Percentiles rank a stretch among this genome's conserved stretches.
Conservation (phyloP, 805 yeast genomes). For the Yamadazyma sp. region DNA sequence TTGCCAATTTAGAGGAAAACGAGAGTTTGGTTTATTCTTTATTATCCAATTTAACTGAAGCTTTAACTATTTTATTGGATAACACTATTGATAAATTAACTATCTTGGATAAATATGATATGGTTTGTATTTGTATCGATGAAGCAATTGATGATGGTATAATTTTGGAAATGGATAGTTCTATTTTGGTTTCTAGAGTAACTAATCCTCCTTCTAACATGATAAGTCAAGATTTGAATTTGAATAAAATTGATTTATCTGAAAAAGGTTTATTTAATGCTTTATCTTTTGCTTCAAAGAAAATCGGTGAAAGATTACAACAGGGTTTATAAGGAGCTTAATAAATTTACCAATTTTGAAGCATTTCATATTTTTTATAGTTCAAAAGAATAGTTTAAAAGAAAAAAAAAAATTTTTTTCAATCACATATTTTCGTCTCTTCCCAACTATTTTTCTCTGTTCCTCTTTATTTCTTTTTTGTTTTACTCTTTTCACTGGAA, state of each 20-base stretch:
- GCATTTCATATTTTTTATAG: too few species aligned
- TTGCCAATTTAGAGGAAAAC: constrained; percentile 79
- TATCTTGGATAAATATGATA: constrained; percentile 78
- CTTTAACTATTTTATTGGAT: constrained; percentile 72
- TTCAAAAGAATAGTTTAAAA: too few species aligned
- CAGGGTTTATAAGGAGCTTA: constrained; percentile 40
- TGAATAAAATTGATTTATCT: constrained; percentile 59
- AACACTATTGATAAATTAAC: constrained; percentile 74
- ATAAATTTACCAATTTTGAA: too few species aligned
- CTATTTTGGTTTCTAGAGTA: constrained; percentile 83
- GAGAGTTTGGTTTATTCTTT: constrained; percentile 77
- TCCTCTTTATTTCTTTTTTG: too few species aligned
- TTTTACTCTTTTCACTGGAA: too few species aligned
- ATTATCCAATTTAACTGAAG: constrained; percentile 74
- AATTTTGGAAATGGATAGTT: constrained; percentile 84
- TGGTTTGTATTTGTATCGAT: constrained; percentile 82
- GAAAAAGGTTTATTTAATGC: constrained; percentile 81
- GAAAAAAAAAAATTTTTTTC: too few species aligned
- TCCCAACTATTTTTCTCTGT: too few species aligned
- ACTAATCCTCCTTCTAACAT: constrained; percentile 67
- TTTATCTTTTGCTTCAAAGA: constrained; percentile 83
- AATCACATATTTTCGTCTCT: too few species aligned
- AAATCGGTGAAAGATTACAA: constrained; percentile 46
- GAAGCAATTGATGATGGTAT: constrained; percentile 94
- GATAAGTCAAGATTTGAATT: constrained; percentile 51